Conservation (phyloP, 768 basidiomycete species). For the Thelephora aurantiotincta region DNA sequence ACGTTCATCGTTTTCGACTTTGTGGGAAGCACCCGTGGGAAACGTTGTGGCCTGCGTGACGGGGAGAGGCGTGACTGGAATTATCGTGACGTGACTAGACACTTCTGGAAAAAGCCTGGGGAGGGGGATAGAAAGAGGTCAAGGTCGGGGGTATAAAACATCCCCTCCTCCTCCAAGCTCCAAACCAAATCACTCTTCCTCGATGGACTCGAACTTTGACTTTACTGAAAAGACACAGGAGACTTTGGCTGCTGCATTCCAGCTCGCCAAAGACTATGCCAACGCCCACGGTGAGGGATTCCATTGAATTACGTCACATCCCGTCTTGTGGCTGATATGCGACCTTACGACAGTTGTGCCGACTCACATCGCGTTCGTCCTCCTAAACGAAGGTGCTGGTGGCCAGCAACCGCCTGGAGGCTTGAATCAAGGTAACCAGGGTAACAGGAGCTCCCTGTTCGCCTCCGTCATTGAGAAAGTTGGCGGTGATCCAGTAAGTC, state of each 20-base stretch:
- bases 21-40: background rate
- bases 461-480: conserved; percentile 65
- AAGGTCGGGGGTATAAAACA: background rate
- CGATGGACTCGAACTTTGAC: conserved; percentile 48
- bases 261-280: conserved; percentile 73
- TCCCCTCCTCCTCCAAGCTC: conserved; percentile 13
- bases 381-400: conserved; percentile 54
- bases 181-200: conserved; percentile 6
- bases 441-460: conserved; percentile 45
- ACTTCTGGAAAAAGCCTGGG: background rate
- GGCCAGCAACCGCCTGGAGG: conserved; percentile 23
- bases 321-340: too few species aligned
- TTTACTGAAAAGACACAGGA: conserved; percentile 79
- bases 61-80: background rate
- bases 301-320: too few species aligned
- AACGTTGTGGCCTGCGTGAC: background rate
- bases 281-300: conserved; percentile 55
- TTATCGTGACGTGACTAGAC: too few species aligned
- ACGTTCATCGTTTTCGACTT: conserved; percentile 9
- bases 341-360: conserved; percentile 52
- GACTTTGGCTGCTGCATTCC: conserved; percentile 54
- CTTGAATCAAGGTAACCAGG: conserved; percentile 4
- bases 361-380: conserved; percentile 65
- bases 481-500: conserved; percentile 70
- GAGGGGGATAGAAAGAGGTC: background rate